A percentile compares a stretch with the other conserved stretches of the same genome.
Conservation (phyloP, 306 rosid species). For the Acacia acuminata region DNA sequence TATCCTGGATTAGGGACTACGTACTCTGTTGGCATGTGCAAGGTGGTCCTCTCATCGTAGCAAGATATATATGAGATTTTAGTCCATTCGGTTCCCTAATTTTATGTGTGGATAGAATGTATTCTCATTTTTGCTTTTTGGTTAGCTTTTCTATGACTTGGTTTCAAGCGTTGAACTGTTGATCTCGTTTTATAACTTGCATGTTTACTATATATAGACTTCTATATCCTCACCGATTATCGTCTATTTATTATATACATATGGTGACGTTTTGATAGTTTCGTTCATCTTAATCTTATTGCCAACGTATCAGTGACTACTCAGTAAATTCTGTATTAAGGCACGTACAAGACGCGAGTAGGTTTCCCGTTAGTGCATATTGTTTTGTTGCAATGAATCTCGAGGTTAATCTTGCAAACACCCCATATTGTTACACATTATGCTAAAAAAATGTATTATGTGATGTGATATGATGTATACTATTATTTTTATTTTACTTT, state of each 20-base stretch:
- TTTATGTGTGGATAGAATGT: conserved; percentile 33
- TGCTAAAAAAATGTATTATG: background rate
- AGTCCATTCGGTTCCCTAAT: conserved; percentile 34
- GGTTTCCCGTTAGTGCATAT: background rate
- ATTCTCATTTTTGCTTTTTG: conserved; percentile 28
- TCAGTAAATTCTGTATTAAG: background rate
- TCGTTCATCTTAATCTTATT: no score
- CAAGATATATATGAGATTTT: conserved; percentile 21
- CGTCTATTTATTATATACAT: background rate
- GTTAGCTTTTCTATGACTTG: background rate
- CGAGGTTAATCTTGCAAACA: background rate
- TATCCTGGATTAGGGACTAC: conserved; percentile 21
- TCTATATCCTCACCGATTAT: background rate
- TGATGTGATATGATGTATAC: background rate
- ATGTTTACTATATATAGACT: background rate
- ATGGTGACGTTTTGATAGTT: background rate
- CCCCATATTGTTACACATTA: background rate
- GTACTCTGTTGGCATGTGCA: background rate
- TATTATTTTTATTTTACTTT: no score
- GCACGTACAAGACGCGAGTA: background rate
- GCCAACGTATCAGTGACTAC: no score
- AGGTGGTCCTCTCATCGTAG: conserved; percentile 31
- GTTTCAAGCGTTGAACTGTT: background rate
- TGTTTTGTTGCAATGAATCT: background rate
- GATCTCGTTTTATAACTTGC: background rate